These are phyloP conservation scores for Euphrasia arctica DNA, from an alignment of 305 asterid species.

Conservation along the genomic window DNA sequence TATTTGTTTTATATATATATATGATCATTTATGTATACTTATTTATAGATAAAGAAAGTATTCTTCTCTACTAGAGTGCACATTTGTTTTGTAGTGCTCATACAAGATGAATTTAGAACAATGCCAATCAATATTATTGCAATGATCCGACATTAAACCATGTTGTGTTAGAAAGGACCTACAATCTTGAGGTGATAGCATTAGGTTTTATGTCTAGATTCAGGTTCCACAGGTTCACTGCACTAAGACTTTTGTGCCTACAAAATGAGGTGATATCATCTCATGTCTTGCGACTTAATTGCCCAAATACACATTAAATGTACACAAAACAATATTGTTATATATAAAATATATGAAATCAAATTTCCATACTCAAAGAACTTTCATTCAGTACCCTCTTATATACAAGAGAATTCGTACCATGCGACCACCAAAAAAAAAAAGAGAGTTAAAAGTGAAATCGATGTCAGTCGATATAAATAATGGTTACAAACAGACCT, in stretches of 20 bases:
- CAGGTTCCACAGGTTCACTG: constrained; percentile 31
- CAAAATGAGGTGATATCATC: too few species aligned
- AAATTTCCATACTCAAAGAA: too few species aligned
- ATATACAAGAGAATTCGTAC: too few species aligned
- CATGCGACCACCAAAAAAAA: constrained; percentile 21
- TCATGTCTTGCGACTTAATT: not conserved
- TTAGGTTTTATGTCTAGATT: constrained; percentile 29
- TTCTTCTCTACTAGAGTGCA: too few species aligned
- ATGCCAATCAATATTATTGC: not conserved
- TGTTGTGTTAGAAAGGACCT: constrained; percentile 23
- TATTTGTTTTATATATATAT: too few species aligned
- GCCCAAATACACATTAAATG: too few species aligned
- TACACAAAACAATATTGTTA: constrained; percentile 23
- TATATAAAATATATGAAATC: not conserved
- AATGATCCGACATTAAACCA: not conserved
- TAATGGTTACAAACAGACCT: constrained; percentile 22
- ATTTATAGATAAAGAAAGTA: too few species aligned
- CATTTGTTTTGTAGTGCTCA: not conserved
- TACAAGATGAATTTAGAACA: not conserved
- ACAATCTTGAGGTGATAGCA: constrained; percentile 22
- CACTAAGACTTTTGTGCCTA: constrained; percentile 15
- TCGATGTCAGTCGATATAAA: constrained; percentile 10
- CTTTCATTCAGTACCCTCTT: too few species aligned
- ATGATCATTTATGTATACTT: too few species aligned
- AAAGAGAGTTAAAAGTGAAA: not conserved